Evolutionary conservation across 1,284 basidiomycete genomes (phyloP), one percentile per base, ranked within the genome.

Genomic region (Malassezia obtusa): DNA sequence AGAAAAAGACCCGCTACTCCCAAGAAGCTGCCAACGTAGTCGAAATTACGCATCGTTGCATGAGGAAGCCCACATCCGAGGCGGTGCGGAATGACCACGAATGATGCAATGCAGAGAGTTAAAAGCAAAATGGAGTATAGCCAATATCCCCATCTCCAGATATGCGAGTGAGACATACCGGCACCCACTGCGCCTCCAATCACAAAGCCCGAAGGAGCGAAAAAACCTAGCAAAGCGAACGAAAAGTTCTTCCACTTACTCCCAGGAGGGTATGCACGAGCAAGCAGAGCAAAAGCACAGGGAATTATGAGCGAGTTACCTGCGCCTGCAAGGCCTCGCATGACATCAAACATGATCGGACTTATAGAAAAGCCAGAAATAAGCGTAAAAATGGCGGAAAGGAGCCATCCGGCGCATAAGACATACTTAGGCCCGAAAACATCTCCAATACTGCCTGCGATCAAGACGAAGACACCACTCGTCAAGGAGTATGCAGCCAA

Each of bases 141-240:
- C 46, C 65, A 68, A 40, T 59, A 68, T 3, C 50, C 60, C 57
- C 60, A 66, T 6, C n/a, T 45, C 65, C 65, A 68, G 7, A 51
- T 55, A 15, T 60, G 19, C 1, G 36, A 25, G 1, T 19, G 25
- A 24, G 59, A 52, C 38, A 53, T 50, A 8, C 49, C 45, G 32
- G 56, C 55, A 15, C 55, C 50, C 28, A 68, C 61, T 2, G 60
- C 28, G 9, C 61, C 62, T 6, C 62, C 62, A 11, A 66, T 45
- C 25, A 68, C n/a, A 40, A 64, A 65, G 3, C 65, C 64, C 45
- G 61, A 59, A 7, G 65, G 65, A 3, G 63, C 64, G 2, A 59
- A 62, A 6, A 63, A 64, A 1, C 59, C 64, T 26, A 62, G 64
- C 36, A 61, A 50, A 22, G 50, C 48, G 33, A 68, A 66, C 38